These are phyloP conservation scores for Clonostachys chloroleuca DNA, from an alignment of 2,329 filamentous ascomycete species.

Conservation along the genomic window DNA sequence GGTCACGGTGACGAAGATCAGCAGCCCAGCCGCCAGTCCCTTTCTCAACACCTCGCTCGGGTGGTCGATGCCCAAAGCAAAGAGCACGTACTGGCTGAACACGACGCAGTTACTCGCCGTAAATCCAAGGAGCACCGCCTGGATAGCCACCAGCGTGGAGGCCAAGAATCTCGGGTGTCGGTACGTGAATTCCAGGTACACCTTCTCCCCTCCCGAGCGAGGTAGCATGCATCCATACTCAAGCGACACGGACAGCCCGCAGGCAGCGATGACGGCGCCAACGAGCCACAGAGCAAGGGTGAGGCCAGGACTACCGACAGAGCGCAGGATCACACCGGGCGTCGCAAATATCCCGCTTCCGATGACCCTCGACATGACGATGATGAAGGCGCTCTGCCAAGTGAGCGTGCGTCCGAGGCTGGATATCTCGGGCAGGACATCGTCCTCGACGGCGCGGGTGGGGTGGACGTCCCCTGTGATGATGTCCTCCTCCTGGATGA, in stretches of 20 bases:
- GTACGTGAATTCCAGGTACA: conserved; percentile 69
- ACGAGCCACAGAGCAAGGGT: conserved; percentile 59
- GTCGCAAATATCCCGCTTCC: conserved; percentile 71
- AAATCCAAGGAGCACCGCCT: conserved; percentile 61
- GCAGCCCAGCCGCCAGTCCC: conserved; percentile 47
- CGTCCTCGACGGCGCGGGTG: conserved; percentile 41
- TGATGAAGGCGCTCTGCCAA: conserved; percentile 61
- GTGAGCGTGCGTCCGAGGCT: conserved; percentile 53
- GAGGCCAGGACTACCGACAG: conserved; percentile 62
- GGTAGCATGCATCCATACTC: conserved; percentile 71
- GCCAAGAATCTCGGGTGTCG: conserved; percentile 58
- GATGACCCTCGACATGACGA: conserved; percentile 65
- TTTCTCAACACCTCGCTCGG: conserved; percentile 48
- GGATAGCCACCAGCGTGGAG: conserved; percentile 58
- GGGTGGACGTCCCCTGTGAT: not conserved
- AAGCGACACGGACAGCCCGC: conserved; percentile 56
- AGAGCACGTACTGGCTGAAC: conserved; percentile 61
- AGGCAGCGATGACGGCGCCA: conserved; percentile 57
- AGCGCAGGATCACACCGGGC: conserved; percentile 61
- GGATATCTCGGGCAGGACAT: conserved; percentile 55
- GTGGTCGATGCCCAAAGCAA: conserved; percentile 47
- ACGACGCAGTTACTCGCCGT: conserved; percentile 68
- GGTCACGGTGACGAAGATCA: conserved; percentile 52
- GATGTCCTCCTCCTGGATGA: no score
- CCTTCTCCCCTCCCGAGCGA: conserved; percentile 63